Percentiles rank a stretch among this genome's conserved stretches.
phyloP scores from a whole-genome alignment of 2,329 filamentous ascomycete species.

The Meredithiella fracta region DNA sequence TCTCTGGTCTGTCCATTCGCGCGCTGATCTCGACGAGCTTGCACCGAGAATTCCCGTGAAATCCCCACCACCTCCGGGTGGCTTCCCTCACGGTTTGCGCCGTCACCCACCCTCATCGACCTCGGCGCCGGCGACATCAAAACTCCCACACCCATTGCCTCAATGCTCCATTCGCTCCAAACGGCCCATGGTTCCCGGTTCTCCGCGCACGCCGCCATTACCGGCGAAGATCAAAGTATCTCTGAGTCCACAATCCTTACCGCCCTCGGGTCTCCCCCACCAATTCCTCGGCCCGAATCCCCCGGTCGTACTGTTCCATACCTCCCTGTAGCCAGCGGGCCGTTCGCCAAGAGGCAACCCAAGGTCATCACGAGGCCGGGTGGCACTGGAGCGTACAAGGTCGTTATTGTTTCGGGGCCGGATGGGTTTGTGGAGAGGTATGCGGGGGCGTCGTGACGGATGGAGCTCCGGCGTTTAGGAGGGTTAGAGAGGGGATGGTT shows the following conservation, averaged over 20 bases:
- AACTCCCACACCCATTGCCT: constrained; percentile 35
- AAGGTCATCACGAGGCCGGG: constrained; percentile 15
- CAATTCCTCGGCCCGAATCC: neutral
- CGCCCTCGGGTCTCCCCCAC: constrained; percentile 17
- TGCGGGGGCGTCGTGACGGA: constrained; percentile 38
- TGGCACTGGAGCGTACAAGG: constrained; percentile 31
- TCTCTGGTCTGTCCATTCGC: constrained; percentile 61
- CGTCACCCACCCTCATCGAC: constrained; percentile 10
- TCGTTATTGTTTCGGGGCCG: constrained; percentile 78
- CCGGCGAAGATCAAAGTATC: constrained; percentile 60
- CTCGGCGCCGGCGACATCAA: constrained; percentile 16
- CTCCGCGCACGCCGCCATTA: constrained; percentile 59
- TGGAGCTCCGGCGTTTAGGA: constrained; percentile 11
- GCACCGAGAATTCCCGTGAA: neutral
- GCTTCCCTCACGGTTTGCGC: constrained; percentile 12
- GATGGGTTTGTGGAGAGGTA: constrained; percentile 74
- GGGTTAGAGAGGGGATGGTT: constrained; percentile 12
- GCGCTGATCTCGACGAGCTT: constrained; percentile 32
- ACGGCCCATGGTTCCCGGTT: constrained; percentile 37
- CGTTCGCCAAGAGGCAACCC: constrained; percentile 11
- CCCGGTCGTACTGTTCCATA: constrained; percentile 18
- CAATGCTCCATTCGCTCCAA: constrained; percentile 48
- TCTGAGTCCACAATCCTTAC: constrained; percentile 31
- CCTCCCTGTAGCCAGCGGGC: constrained; percentile 18
- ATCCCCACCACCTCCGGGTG: neutral